Percentiles rank a stretch among this genome's conserved stretches.
Evolutionary conservation across 192 early-diverging fungal genomes (phyloP).

Genomic region (Funneliformis mosseae): DNA sequence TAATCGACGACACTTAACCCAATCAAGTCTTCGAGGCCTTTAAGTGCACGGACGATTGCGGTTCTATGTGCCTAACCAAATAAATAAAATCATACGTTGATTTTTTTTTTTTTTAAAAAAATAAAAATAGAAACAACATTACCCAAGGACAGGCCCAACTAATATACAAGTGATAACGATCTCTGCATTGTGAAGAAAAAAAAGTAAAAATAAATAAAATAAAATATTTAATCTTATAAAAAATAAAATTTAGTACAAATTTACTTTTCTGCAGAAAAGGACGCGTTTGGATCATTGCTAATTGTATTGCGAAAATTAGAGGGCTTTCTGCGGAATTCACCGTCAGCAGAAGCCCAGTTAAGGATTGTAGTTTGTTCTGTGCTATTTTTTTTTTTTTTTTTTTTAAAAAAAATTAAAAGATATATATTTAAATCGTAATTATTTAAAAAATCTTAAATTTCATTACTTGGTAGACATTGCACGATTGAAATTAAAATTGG

Average conservation of each 20-base stretch:
- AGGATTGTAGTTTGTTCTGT: neutral
- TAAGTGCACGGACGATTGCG: slow-evolving; percentile 83
- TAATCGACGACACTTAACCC: slow-evolving; percentile 86
- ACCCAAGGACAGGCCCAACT: slow-evolving; percentile 67
- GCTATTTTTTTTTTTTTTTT: no score
- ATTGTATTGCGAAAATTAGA: slow-evolving; percentile 72
- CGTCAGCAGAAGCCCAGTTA: slow-evolving; percentile 71
- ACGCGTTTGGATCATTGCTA: slow-evolving; percentile 52
- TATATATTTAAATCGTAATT: neutral
- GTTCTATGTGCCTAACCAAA: slow-evolving; percentile 82
- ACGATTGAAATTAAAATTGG: neutral
- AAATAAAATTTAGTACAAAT: slow-evolving; percentile 7
- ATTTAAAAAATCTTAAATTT: neutral
- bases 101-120: neutral
- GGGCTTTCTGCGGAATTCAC: slow-evolving; percentile 78
- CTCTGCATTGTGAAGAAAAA: slow-evolving; percentile 38
- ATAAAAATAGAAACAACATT: slow-evolving; percentile 6
- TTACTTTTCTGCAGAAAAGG: slow-evolving; percentile 75
- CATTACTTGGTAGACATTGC: neutral
- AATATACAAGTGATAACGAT: slow-evolving; percentile 84
- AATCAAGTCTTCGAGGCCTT: slow-evolving; percentile 86
- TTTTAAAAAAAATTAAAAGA: neutral
- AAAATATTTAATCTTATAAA: neutral
- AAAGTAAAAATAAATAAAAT: neutral
- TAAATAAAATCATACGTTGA: no score